A percentile compares a stretch with the other conserved stretches of the same genome.
These are phyloP conservation scores for Epichloe uncinata DNA, from an alignment of 2,329 filamentous ascomycete genomes.

Conservation along the genomic window DNA sequence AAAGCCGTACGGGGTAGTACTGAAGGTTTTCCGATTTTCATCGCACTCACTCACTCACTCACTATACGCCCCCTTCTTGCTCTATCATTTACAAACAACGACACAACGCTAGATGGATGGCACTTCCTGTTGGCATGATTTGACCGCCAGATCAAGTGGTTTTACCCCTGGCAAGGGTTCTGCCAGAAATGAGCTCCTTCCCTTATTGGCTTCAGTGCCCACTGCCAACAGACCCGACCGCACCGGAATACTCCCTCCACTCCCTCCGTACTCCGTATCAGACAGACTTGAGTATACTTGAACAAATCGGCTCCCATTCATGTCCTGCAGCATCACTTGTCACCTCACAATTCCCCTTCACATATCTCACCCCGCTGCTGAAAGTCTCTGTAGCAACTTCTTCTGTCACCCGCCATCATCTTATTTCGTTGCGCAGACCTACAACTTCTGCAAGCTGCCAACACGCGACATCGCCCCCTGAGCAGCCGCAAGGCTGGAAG, in stretches of 20 bases:
- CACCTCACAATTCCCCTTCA: not conserved
- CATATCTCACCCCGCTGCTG: not conserved
- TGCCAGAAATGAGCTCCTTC: conserved; percentile 1
- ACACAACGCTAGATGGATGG: no score
- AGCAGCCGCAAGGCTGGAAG: not conserved
- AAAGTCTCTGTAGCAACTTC: not conserved
- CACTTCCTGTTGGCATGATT: no score
- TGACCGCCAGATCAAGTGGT: no score
- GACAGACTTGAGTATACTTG: not conserved
- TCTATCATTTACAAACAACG: no score
- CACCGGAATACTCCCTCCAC: not conserved
- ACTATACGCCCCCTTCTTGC: no score
- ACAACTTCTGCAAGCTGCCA: not conserved
- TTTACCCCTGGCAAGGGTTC: no score
- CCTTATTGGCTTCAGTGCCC: not conserved
- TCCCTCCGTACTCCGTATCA: no score
- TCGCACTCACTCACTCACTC: no score
- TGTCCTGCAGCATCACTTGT: no score
- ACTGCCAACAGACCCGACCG: not conserved
- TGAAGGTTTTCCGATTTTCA: no score
- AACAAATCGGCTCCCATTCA: not conserved
- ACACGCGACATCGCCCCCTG: not conserved
- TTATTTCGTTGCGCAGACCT: not conserved
- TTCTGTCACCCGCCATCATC: no score
- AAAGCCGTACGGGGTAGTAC: no score